These are phyloP conservation scores for Thraustotheca clavata DNA, from an alignment of 352 stramenopile species.

Conservation along the genomic window DNA sequence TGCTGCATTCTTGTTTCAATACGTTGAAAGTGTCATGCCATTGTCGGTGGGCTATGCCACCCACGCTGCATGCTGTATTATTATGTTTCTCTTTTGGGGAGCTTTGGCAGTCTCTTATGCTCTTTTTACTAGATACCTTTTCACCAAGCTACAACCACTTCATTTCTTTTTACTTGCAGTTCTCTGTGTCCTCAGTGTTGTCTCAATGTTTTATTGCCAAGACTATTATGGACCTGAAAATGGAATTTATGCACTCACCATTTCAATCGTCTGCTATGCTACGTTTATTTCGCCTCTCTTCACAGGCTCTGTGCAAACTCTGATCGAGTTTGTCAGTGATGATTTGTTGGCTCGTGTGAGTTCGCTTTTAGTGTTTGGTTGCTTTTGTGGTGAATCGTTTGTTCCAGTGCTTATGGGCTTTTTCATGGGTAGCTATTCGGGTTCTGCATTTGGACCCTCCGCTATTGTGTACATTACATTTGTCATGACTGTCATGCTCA, in stretches of 20 bases:
- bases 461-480: conserved; percentile 75
- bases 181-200: conserved; percentile 52
- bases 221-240: conserved; percentile 47
- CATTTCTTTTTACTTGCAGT: conserved; percentile 63
- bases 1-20: conserved; percentile 74
- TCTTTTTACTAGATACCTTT: conserved; percentile 69
- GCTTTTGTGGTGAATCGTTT: conserved; percentile 74
- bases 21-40: conserved; percentile 51
- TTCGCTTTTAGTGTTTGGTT: conserved; percentile 79
- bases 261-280: conserved; percentile 52
- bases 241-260: conserved; percentile 40
- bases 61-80: conserved; percentile 31
- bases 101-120: conserved; percentile 61
- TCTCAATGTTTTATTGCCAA: conserved; percentile 53
- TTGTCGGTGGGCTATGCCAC: conserved; percentile 14
- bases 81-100: conserved; percentile 70
- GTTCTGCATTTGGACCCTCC: conserved; percentile 56
- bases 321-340: conserved; percentile 76
- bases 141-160: conserved; percentile 66
- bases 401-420: conserved; percentile 81
- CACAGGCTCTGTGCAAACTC: conserved; percentile 71
- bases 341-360: conserved; percentile 66
- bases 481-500: conserved; percentile 58
- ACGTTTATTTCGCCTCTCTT: conserved; percentile 66
- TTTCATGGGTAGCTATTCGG: conserved; percentile 78